These are phyloP conservation scores for Acer campestre DNA, from an alignment of 345 rosid genomes.

Conservation along the genomic window DNA sequence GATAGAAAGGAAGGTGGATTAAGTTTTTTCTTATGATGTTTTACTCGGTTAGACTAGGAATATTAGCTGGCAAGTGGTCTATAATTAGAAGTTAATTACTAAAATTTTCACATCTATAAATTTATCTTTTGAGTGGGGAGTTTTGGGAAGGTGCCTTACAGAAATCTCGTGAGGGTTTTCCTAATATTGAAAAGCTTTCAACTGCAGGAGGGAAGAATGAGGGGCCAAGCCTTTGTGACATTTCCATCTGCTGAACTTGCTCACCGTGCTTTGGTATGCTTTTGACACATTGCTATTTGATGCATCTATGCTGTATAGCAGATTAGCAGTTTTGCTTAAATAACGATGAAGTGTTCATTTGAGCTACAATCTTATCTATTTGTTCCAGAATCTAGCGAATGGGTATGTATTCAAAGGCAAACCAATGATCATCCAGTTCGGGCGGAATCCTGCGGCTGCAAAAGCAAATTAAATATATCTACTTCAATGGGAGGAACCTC, in stretches of 20 bases:
- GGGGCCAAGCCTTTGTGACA: conserved; percentile 96
- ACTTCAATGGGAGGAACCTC: neutral
- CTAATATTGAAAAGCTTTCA: conserved; percentile 1
- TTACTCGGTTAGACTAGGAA: neutral
- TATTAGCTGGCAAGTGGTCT: too few relatives aligned
- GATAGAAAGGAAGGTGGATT: neutral
- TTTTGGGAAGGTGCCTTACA: neutral
- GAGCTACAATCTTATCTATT: conserved; percentile 7
- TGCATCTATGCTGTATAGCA: neutral
- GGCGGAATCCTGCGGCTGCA: conserved; percentile 62
- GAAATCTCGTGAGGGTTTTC: neutral
- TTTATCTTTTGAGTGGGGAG: neutral
- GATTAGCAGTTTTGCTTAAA: conserved; percentile 9
- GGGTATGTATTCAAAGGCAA: conserved; percentile 82
- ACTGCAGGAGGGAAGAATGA: conserved; percentile 94
- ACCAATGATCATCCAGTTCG: conserved; percentile 93
- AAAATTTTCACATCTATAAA: neutral
- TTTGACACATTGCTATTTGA: conserved; percentile 17
- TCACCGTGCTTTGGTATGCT: conserved; percentile 76
- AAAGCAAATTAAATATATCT: conserved; percentile 40
- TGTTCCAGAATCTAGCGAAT: conserved; percentile 78
- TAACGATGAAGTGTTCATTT: neutral
- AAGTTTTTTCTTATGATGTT: neutral
- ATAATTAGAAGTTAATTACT: neutral
- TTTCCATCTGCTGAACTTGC: conserved; percentile 91